Percentiles rank a stretch among this genome's conserved stretches.
Evolutionary conservation across 2,329 filamentous ascomycete genomes (phyloP).

Genomic region (Penicillium sp.): DNA sequence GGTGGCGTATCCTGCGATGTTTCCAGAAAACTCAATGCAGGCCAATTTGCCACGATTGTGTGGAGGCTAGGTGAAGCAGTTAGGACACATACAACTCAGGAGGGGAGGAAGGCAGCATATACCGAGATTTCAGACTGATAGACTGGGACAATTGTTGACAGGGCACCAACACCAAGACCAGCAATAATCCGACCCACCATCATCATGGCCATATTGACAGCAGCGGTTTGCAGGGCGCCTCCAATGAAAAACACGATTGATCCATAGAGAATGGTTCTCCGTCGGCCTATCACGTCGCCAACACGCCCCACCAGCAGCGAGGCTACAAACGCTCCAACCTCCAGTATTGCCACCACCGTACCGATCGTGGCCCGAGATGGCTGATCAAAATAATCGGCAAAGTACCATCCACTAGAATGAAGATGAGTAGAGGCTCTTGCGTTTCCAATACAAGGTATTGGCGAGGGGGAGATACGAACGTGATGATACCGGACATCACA

Average conservation of each 20-base stretch:
- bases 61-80: conserved; percentile 54
- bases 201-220: conserved; percentile 86
- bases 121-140: conserved; percentile 88
- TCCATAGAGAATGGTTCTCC: conserved; percentile 86
- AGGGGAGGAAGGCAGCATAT: conserved; percentile 8
- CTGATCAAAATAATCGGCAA: conserved; percentile 87
- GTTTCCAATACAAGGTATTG: not conserved
- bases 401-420: conserved; percentile 66
- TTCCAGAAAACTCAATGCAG: conserved; percentile 96
- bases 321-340: conserved; percentile 85
- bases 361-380: conserved; percentile 82
- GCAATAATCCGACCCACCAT: conserved; percentile 72
- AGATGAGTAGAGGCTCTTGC: conserved; percentile 12
- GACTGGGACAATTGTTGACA: conserved; percentile 87
- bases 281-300: conserved; percentile 84
- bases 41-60: conserved; percentile 94
- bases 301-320: conserved; percentile 81
- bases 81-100: not conserved
- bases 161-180: conserved; percentile 77
- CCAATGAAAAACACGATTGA: conserved; percentile 81
- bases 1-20: conserved; percentile 90
- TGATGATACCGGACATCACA: conserved; percentile 65
- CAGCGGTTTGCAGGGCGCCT: conserved; percentile 75
- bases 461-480: conserved; percentile 39
- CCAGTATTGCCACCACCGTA: conserved; percentile 95